These are phyloP conservation scores for Aspergillus funiculosus DNA, from an alignment of 495 filamentous ascomycete genomes.

Conservation along the genomic window DNA sequence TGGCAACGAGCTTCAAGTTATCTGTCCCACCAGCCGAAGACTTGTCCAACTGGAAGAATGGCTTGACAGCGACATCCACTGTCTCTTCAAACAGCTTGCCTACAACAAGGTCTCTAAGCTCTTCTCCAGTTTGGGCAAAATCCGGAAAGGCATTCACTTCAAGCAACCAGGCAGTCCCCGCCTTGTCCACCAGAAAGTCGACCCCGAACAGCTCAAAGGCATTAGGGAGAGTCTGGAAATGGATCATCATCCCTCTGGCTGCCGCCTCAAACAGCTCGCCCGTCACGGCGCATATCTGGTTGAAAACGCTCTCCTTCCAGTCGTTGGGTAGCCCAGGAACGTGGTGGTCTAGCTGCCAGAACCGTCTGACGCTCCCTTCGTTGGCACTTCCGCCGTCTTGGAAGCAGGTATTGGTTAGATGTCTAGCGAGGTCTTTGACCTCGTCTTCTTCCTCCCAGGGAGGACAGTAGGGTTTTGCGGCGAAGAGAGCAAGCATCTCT, in stretches of 20 bases:
- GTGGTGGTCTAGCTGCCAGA: conserved; percentile 58
- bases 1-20: conserved; percentile 49
- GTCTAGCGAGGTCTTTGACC: conserved; percentile 53
- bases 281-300: conserved; percentile 67
- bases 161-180: conserved; percentile 62
- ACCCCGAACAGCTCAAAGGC: conserved; percentile 90
- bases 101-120: conserved; percentile 58
- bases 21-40: conserved; percentile 24
- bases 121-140: conserved; percentile 81
- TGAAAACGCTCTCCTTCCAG: conserved; percentile 58
- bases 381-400: conserved; percentile 53
- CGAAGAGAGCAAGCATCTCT: conserved; percentile 89
- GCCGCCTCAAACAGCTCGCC: conserved; percentile 80
- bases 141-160: conserved; percentile 98
- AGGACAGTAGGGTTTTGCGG: conserved; percentile 57
- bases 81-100: conserved; percentile 68
- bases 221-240: conserved; percentile 86
- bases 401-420: conserved; percentile 95
- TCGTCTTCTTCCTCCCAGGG: conserved; percentile 44
- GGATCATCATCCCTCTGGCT: conserved; percentile 69
- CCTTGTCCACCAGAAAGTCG: conserved; percentile 76
- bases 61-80: conserved; percentile 57
- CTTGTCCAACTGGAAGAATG: conserved; percentile 49
- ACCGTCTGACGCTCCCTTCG: conserved; percentile 58
- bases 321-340: conserved; percentile 29